A percentile compares a stretch with the other conserved stretches of the same genome.
These are phyloP conservation scores for Aegilops longissima DNA, from an alignment of 176 grass and related monocot genomes.

Conservation along the genomic window DNA sequence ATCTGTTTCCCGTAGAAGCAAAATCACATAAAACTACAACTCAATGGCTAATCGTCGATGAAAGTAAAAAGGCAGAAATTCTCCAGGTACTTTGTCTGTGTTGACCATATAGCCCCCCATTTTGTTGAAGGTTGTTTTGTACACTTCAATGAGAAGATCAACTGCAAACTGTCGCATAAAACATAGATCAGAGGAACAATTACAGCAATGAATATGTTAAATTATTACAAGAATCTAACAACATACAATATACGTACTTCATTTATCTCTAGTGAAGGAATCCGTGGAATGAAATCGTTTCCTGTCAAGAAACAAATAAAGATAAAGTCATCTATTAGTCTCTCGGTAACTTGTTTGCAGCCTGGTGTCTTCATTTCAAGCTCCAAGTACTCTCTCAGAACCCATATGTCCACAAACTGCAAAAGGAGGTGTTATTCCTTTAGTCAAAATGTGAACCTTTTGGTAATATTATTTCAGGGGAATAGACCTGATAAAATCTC, in stretches of 20 bases:
- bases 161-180: constrained; percentile 30
- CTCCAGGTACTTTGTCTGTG: constrained; percentile 37
- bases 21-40: not conserved
- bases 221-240: not conserved
- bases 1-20: constrained; percentile 32
- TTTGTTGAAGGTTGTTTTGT: constrained; percentile 56
- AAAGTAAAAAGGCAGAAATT: not conserved
- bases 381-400: constrained; percentile 76
- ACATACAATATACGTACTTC: constrained; percentile 42
- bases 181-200: not conserved
- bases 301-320: no score
- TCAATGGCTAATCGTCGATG: not conserved
- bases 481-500: constrained; percentile 40
- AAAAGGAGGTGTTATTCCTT: not conserved
- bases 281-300: no score
- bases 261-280: constrained; percentile 45
- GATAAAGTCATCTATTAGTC: constrained; percentile 59
- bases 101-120: constrained; percentile 65
- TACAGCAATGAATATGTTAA: not conserved
- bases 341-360: constrained; percentile 45
- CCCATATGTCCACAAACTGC: constrained; percentile 80
- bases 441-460: not conserved
- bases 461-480: not conserved
- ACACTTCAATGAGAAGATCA: constrained; percentile 56
- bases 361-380: constrained; percentile 60